phyloP scores from a whole-genome alignment of 129 eudicot genomes.

The Flaveria ramosissima region DNA sequence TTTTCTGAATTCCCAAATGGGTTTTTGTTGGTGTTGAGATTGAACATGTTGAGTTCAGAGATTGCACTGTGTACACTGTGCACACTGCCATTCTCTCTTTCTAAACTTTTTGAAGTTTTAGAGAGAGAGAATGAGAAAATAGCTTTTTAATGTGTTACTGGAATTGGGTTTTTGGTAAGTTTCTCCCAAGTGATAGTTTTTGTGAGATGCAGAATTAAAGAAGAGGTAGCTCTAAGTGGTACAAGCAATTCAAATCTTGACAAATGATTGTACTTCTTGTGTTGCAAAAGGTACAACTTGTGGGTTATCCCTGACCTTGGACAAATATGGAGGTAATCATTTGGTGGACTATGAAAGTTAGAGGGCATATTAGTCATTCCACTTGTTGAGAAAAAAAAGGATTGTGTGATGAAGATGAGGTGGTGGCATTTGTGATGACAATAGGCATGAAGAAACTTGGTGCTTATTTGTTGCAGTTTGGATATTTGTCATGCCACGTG shows the following conservation, averaged over 20 bases:
- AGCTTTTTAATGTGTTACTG: slow-evolving; percentile 37
- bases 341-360: background rate
- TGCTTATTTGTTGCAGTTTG: slow-evolving; percentile 56
- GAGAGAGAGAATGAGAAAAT: slow-evolving; percentile 23
- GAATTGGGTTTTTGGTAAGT: slow-evolving; percentile 35
- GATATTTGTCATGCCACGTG: slow-evolving; percentile 72
- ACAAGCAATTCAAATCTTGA: slow-evolving; percentile 22
- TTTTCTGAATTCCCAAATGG: slow-evolving; percentile 67
- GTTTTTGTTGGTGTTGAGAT: slow-evolving; percentile 73
- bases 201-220: slow-evolving; percentile 47
- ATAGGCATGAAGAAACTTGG: slow-evolving; percentile 67
- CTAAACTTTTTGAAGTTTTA: background rate
- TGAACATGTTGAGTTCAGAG: slow-evolving; percentile 68
- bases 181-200: slow-evolving; percentile 32
- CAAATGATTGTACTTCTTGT: slow-evolving; percentile 29
- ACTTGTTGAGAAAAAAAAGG: slow-evolving; percentile 11
- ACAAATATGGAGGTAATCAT: background rate
- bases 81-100: slow-evolving; percentile 70
- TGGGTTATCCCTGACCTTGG: background rate
- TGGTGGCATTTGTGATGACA: slow-evolving; percentile 45
- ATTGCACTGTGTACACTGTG: slow-evolving; percentile 69
- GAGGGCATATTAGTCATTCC: slow-evolving; percentile 31
- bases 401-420: slow-evolving; percentile 54
- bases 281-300: slow-evolving; percentile 11
- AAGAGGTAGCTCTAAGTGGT: slow-evolving; percentile 10